These are phyloP conservation scores for Pseudofabraea citricarpa DNA, from an alignment of 2,329 filamentous ascomycete genomes.

Conservation along the genomic window DNA sequence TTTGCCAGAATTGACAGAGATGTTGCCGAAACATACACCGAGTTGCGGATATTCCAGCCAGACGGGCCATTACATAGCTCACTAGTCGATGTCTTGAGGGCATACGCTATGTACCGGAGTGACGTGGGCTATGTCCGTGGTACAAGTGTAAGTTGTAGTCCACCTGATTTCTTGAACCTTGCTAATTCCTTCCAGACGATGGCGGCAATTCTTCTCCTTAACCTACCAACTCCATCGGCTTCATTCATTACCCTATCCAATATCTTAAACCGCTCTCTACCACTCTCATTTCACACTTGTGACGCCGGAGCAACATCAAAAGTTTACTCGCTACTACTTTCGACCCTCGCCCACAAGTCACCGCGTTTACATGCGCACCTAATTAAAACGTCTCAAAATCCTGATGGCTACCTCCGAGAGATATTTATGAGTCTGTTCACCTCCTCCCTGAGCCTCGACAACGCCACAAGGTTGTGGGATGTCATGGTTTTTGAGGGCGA, in stretches of 20 bases:
- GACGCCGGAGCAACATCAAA: conserved; percentile 65
- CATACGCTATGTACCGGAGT: conserved; percentile 76
- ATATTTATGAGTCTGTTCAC: conserved; percentile 65
- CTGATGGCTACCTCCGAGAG: conserved; percentile 50
- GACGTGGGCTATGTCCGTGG: conserved; percentile 75
- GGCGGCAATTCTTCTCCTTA: conserved; percentile 68
- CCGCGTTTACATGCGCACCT: conserved; percentile 61
- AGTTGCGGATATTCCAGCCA: conserved; percentile 62
- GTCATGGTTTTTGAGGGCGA: conserved; percentile 82
- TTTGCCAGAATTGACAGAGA: conserved; percentile 61
- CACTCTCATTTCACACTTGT: conserved; percentile 68
- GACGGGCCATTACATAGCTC: conserved; percentile 56
- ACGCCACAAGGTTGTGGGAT: conserved; percentile 72
- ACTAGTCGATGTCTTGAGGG: conserved; percentile 68
- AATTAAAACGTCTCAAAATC: conserved; percentile 40
- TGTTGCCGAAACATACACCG: conserved; percentile 62
- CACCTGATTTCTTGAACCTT: conserved; percentile 1
- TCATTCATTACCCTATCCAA: conserved; percentile 73
- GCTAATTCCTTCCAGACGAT: conserved; percentile 48
- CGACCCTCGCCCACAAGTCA: conserved; percentile 61
- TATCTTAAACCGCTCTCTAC: conserved; percentile 69
- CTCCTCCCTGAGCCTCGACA: conserved; percentile 57
- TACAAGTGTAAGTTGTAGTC: conserved; percentile 58
- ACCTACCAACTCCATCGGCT: conserved; percentile 57
- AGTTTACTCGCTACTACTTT: conserved; percentile 64